Conservation (phyloP, 148 eudicot species). For the Chenopodium suecicum region DNA sequence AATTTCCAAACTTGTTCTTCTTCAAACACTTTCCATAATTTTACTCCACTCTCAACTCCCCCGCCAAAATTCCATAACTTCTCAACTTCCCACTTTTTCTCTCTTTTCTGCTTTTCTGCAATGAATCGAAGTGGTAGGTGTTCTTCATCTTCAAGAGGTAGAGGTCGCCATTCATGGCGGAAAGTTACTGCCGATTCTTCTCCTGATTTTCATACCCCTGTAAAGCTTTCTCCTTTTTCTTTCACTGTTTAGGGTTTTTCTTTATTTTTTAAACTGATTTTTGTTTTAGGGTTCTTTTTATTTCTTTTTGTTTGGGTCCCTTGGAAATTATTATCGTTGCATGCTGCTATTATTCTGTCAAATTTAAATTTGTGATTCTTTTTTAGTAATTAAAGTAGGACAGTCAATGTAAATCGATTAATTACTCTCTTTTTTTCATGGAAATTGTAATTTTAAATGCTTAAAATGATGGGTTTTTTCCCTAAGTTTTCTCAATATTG, state of each 20-base stretch:
- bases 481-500: neutral
- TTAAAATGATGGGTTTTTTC: neutral
- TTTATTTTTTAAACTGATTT: neutral
- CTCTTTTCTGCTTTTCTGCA: neutral
- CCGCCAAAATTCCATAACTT: constrained; percentile 19
- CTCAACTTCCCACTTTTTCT: neutral
- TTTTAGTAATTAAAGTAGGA: neutral
- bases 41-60: neutral
- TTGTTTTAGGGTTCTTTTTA: neutral
- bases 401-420: neutral
- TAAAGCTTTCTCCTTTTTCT: constrained; percentile 4
- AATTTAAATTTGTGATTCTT: neutral
- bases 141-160: constrained; percentile 1
- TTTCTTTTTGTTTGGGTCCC: neutral
- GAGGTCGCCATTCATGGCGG: constrained; percentile 23
- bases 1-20: neutral
- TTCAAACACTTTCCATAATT: neutral
- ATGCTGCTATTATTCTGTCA: neutral
- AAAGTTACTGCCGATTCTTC: constrained; percentile 5
- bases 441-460: neutral
- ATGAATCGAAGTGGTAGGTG: constrained; percentile 22
- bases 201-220: constrained; percentile 20
- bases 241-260: neutral
- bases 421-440: neutral
- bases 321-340: neutral